A percentile compares a stretch with the other conserved stretches of the same genome.
Evolutionary conservation across 2,329 filamentous ascomycete species (phyloP).

Genomic region (Xylariaceae sp.): DNA sequence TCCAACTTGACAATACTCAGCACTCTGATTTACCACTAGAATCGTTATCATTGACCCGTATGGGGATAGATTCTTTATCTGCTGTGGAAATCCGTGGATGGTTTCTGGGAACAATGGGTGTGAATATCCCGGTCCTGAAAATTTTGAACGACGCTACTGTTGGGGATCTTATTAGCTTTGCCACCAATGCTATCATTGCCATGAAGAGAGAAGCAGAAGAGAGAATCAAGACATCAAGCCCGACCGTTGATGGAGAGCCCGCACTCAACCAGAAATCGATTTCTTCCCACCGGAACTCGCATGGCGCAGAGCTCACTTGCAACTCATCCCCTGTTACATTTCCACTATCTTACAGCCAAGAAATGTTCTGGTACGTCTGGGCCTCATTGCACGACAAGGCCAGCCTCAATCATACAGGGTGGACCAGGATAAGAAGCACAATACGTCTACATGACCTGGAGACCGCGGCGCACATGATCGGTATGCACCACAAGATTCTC

Average conservation of each 20-base stretch:
- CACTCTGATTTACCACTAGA: too few relatives aligned
- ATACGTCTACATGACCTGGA: neutral
- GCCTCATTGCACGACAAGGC: slow-evolving; percentile 6
- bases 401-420: neutral
- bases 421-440: too few relatives aligned
- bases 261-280: neutral
- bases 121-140: slow-evolving; percentile 12
- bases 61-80: slow-evolving; percentile 15
- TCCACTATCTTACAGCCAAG: slow-evolving; percentile 8
- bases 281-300: too few relatives aligned
- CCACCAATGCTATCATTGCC: neutral
- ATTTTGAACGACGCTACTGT: neutral
- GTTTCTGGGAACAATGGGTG: slow-evolving; percentile 6
- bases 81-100: slow-evolving; percentile 17
- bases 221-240: neutral
- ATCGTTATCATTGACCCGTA: too few relatives aligned
- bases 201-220: too few relatives aligned
- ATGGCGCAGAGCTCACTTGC: neutral
- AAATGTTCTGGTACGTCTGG: slow-evolving; percentile 7
- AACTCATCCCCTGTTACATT: neutral
- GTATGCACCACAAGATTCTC: slow-evolving; percentile 1
- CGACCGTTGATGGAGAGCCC: neutral
- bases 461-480: neutral
- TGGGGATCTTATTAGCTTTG: neutral
- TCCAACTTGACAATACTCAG: too few relatives aligned